Evolutionary conservation across 2,329 filamentous ascomycete genomes (phyloP).

Genomic region (Xylariaceae sp.): DNA sequence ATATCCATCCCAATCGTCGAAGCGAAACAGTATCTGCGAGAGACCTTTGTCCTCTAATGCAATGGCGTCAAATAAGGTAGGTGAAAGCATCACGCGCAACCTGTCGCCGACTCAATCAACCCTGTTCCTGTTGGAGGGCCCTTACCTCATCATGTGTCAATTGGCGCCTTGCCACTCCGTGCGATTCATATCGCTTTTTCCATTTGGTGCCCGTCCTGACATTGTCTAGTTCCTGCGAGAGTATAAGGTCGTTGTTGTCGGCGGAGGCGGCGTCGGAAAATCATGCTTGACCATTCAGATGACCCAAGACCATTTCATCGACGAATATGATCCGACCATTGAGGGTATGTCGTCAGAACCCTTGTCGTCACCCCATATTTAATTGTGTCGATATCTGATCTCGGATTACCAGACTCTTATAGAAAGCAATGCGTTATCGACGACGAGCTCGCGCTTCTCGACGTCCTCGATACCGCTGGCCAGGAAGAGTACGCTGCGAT

Average conservation of each 20-base stretch:
- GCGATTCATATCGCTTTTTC: conserved; percentile 17
- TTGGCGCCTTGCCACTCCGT: conserved; percentile 1
- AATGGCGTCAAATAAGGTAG: conserved; percentile 39
- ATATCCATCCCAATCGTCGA: conserved; percentile 8
- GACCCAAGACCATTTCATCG: conserved; percentile 94
- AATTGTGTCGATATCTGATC: conserved; percentile 7
- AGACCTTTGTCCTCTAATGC: conserved; percentile 20
- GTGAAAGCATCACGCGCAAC: conserved; percentile 14
- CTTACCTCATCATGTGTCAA: background rate
- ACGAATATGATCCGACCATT: conserved; percentile 98
- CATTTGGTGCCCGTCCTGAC: background rate
- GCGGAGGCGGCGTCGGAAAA: conserved; percentile 97
- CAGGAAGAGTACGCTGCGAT: conserved; percentile 99
- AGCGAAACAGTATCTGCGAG: conserved; percentile 16
- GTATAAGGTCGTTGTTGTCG: conserved; percentile 95
- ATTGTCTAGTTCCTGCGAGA: conserved; percentile 69
- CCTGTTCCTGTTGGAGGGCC: background rate
- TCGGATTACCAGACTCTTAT: conserved; percentile 71
- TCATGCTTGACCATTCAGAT: conserved; percentile 98
- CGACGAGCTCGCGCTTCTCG: conserved; percentile 93
- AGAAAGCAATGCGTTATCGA: conserved; percentile 99
- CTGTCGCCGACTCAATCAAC: background rate
- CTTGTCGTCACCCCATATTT: background rate
- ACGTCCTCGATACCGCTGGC: conserved; percentile 95
- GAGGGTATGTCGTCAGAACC: conserved; percentile 62